These are phyloP conservation scores for Selaginella tamariscina DNA, from an alignment of 75 land plant species.

Conservation along the genomic window DNA sequence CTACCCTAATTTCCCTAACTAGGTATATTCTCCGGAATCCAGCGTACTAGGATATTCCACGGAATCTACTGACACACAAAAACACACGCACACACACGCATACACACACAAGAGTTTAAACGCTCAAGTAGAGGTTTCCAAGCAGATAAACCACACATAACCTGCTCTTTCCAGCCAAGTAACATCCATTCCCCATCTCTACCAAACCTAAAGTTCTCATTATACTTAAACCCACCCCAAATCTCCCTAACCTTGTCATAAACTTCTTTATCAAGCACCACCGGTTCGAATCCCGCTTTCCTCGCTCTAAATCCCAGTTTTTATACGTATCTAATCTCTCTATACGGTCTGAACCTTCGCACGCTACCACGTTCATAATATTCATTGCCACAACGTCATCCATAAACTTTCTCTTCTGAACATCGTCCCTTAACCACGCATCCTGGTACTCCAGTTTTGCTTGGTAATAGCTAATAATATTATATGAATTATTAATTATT, in stretches of 20 bases:
- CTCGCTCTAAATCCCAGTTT: slow-evolving; percentile 32
- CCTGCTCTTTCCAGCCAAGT: slow-evolving; percentile 8
- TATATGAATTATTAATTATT: too few relatives aligned
- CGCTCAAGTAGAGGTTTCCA: background rate
- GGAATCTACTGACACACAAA: too few relatives aligned
- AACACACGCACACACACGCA: too few relatives aligned
- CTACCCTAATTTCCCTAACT: background rate
- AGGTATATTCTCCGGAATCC: too few relatives aligned
- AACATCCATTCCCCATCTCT: slow-evolving; percentile 35
- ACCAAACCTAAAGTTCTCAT: slow-evolving; percentile 30
- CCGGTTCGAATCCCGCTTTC: slow-evolving; percentile 33
- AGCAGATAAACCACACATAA: background rate
- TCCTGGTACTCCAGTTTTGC: slow-evolving; percentile 36
- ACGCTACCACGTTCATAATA: slow-evolving; percentile 36
- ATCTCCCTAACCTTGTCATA: slow-evolving; percentile 10
- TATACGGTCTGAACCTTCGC: slow-evolving; percentile 34
- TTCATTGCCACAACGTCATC: slow-evolving; percentile 16
- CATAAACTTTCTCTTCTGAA: slow-evolving; percentile 19
- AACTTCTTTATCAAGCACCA: slow-evolving; percentile 24
- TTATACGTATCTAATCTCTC: slow-evolving; percentile 34
- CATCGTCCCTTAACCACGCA: slow-evolving; percentile 20
- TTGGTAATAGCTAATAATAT: too few relatives aligned
- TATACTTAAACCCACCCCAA: slow-evolving; percentile 21
- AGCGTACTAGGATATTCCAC: too few relatives aligned
- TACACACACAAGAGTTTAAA: background rate